Base-by-base conservation (phyloP, 495 filamentous ascomycete genomes). In the Daldinia bambusicola region DNA sequence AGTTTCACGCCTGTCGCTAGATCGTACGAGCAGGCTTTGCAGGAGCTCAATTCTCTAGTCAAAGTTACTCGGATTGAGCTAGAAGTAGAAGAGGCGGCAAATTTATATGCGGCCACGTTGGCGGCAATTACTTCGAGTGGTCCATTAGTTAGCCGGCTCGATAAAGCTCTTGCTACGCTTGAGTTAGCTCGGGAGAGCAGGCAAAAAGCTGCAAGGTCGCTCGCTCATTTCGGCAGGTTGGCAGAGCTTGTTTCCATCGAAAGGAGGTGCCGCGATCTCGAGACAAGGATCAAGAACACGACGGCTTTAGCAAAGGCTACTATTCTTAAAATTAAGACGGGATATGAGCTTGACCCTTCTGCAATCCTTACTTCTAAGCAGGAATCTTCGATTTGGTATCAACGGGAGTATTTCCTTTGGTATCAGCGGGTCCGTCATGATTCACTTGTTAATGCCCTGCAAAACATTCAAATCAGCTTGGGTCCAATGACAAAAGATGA, bases 391-490 rank as follows among this genome's bases (percentile, higher is more conserved):
- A 20, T 20, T 10, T 32, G 10, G 14, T 45, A 48, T 5, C 43
- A 22, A 20, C 43, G 43, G 20, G 43, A 48, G 43, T 22, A 48
- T 48, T 48, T 48, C 18, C 20, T 48, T 22, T 48, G 18, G 50
- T 32, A 53, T 14, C 51, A 70, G 40, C 48, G 37, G 50, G 13
- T 18, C 6, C 63, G 55, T 10, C 34, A 66, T 14, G 52, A 67
- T n/a, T 60, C 57, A 36, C 53, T 74, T 22, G 26, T 55, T n/a
- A 60, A 71, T 45, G 71, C 71, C n/a, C 67, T 74, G 12, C 58
- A 45, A 32, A 38, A 5, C 7, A 67, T 74, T 32, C 53, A 67
- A 18, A 40, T 74, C 18, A 26, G 18, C 10, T 0, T n/a, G 43
- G 66, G 71, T 8, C 59, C 59, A 31, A 67, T 71, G 67, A 74